A percentile compares a stretch with the other conserved stretches of the same genome.
Conservation (phyloP, 1,139 yeast species). For the Yamadazyma diospyri region DNA sequence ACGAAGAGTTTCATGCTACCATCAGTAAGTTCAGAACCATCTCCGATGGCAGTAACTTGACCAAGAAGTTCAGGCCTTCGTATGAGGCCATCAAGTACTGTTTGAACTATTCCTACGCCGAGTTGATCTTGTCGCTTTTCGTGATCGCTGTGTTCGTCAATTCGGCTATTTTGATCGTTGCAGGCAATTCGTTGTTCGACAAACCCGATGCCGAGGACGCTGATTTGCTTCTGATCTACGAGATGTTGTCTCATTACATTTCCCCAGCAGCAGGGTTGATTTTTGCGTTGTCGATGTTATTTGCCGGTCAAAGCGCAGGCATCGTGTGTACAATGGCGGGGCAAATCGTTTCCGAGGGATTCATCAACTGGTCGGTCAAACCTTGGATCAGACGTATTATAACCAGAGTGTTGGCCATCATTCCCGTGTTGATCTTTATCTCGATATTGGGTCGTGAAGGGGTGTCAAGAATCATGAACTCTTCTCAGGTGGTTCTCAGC, state of each 20-base stretch:
- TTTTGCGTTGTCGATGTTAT: conserved; percentile 70
- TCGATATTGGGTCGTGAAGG: conserved; percentile 67
- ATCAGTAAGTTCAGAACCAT: conserved; percentile 27
- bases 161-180: conserved; percentile 68
- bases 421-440: conserved; percentile 67
- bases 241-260: conserved; percentile 54
- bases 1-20: conserved; percentile 22
- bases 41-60: conserved; percentile 34
- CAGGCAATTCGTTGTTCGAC: conserved; percentile 65
- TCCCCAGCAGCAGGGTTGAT: conserved; percentile 70
- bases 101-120: conserved; percentile 60
- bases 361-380: conserved; percentile 65
- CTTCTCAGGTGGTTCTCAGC: conserved; percentile 72
- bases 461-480: conserved; percentile 62
- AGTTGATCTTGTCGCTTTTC: conserved; percentile 61
- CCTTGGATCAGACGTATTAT: conserved; percentile 74
- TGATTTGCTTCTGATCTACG: conserved; percentile 70
- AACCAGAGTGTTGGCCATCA: conserved; percentile 69
- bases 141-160: conserved; percentile 74
- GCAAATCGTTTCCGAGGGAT: conserved; percentile 82
- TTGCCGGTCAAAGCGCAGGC: conserved; percentile 81
- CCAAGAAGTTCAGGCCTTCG: conserved; percentile 56
- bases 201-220: conserved; percentile 65
- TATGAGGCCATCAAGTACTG: conserved; percentile 64
- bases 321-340: conserved; percentile 87